Evolutionary conservation across 1,139 yeast genomes (phyloP), one percentile per base, ranked within the genome.

Genomic region (Pichia inconspicua): DNA sequence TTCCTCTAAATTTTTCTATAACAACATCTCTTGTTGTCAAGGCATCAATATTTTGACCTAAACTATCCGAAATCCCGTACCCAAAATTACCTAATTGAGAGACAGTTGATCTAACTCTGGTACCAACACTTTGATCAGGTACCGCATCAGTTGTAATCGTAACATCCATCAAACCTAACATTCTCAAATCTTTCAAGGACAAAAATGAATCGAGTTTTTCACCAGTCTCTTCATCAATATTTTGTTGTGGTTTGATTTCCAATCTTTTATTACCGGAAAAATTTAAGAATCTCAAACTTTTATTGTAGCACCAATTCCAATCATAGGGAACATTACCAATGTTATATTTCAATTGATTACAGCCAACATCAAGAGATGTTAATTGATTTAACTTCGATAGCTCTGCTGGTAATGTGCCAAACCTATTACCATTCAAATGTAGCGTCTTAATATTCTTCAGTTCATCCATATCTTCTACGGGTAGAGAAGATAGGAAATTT

Each of bases 281-380:
- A 64, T 90, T 92, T 62, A 94, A 75, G 59, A 85, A 89, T 57
- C 74, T 79, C 64, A 94, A 72, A 43, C 82, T 81, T 48, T 75
- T 71, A 62, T 92, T 94, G 72, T 82, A 82, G 59, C 85, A 84
- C 98, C 98, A 94, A 65, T 88, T 92, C 97, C 97, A 92, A 64
- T 92, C 98, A 62, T 88, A 90, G 8, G 95, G 95, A 79, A 90
- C 87, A 63, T 92, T 92, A 14, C 94, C 84, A 50, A 92, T 88
- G 58, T 94, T 92, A 66, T 92, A 92, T 60, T 90, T 85, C 64
- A 94, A 71, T 55, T 82, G 85, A 63, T 94, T 94, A 4, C 95
- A 86, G 3, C 97, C 96, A 17, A 88, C 94, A 68, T 94, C 99
- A 42, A 94, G 73, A 17, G 82, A 83, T 39, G 76, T 77, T 58